Conservation (phyloP, 129 eudicot species). For the Artemisia argyi region DNA sequence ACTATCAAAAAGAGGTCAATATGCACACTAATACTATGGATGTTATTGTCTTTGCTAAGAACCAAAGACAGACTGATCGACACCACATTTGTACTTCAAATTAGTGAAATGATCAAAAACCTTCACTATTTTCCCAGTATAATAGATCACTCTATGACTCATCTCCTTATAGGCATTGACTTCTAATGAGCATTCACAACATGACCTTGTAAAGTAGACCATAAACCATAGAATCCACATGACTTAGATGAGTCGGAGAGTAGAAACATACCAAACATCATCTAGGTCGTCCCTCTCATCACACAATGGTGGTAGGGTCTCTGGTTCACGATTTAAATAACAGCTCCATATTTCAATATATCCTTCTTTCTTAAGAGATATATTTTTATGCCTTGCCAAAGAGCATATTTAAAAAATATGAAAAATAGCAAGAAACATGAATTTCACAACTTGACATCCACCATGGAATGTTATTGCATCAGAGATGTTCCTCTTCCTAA, state of each 20-base stretch:
- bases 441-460: constrained; percentile 12
- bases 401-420: background rate
- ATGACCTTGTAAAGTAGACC: background rate
- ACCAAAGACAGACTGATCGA: background rate
- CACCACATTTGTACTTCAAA: background rate
- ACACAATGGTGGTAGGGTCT: constrained; percentile 78
- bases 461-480: background rate
- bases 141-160: background rate
- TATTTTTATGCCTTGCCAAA: background rate
- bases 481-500: background rate
- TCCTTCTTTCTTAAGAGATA: constrained; percentile 60
- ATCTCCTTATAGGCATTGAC: background rate
- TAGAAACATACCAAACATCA: constrained; percentile 67
- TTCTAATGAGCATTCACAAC: constrained; percentile 1
- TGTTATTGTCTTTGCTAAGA: background rate
- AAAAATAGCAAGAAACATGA: constrained; percentile 17
- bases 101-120: background rate
- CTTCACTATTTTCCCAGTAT: background rate
- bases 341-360: constrained; percentile 96
- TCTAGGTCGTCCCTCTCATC: constrained; percentile 79
- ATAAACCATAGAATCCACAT: constrained; percentile 6
- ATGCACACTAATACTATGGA: too few relatives aligned
- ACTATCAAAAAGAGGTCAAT: background rate
- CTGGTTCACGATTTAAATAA: constrained; percentile 74
- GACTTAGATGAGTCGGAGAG: background rate